Base-by-base conservation (phyloP, 495 filamentous ascomycete species). In the Neurospora sp. region DNA sequence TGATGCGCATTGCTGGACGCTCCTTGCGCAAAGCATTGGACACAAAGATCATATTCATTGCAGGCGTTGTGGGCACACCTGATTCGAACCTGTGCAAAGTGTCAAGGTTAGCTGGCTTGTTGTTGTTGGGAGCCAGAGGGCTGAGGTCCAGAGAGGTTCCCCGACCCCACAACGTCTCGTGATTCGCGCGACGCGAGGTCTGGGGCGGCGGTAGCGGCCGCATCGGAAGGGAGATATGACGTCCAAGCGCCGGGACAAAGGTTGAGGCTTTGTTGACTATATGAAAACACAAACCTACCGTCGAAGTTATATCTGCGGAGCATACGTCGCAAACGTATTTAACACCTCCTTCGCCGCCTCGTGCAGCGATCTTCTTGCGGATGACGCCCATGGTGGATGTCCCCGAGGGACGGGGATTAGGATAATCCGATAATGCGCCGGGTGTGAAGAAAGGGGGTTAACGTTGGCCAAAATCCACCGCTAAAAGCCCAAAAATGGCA, bases 291-390 rank as follows among this genome's bases (percentile, higher is more conserved):
- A 68, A 68, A 82, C 89, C 82, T 88, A 97, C 94, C 59, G 94
- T 98, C 27, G 94, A 94, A 12, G 94, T 97, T 74, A 98, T 97
- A 80, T 99, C 96, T 73, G 91, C 90, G 47, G 92, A 96, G 79
- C 96, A 99, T 75, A 97, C 90, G 81, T 99, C 95, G 85, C 95
- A 98, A 71, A 97, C 92, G 77, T 94, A 97, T 79, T 97, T 96
- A 65, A 95, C 91, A 72, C 95, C 95, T 27, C 94, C 94, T 77
- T 97, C 95, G 12, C 91, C 94, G 61, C 93, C 93, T 78, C 93
- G 89, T 73, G 91, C 88, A 74, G 93, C 92, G 72, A 93, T 94
- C 84, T 97, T 98, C 87, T 97, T 97, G 79, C 94, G 90, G 83
- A 98, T 97, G 80, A 97, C 92, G 78, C 94, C 95, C 95, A 98